Percentiles rank a stretch among this genome's conserved stretches.
Conservation (phyloP, 768 basidiomycete genomes). For the Harrya chromipes region DNA sequence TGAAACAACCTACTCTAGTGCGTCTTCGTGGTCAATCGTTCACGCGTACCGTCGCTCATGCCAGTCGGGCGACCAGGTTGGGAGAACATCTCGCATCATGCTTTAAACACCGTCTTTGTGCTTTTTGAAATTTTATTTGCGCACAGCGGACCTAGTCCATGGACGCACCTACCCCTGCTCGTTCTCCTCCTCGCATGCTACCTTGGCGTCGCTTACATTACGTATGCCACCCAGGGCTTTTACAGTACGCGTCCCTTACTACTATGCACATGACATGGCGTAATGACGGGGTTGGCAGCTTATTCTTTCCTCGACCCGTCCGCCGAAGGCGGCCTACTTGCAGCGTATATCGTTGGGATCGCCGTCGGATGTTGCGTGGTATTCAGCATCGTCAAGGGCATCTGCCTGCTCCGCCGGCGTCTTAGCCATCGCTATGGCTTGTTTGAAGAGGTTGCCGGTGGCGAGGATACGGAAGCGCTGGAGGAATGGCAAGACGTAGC, state of each 20-base stretch:
- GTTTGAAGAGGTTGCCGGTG: conserved; percentile 2
- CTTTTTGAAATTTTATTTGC: conserved; percentile 58
- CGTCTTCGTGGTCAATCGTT: conserved; percentile 12
- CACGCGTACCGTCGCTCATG: not conserved
- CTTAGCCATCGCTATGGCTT: conserved; percentile 20
- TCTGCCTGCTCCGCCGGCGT: conserved; percentile 38
- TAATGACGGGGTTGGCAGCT: conserved; percentile 36
- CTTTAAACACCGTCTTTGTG: conserved; percentile 54
- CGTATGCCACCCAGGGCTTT: conserved; percentile 54
- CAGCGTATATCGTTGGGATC: conserved; percentile 64
- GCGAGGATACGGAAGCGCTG: conserved; percentile 20
- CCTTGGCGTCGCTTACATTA: conserved; percentile 68
- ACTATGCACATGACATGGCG: not conserved
- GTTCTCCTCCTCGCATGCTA: conserved; percentile 54
- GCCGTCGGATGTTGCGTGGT: conserved; percentile 47
- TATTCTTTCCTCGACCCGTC: conserved; percentile 64
- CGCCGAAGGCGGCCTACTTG: conserved; percentile 41
- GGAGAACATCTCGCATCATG: conserved; percentile 58
- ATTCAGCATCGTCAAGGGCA: conserved; percentile 46
- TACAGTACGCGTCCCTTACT: conserved; percentile 48
- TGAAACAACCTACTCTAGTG: conserved; percentile 36
- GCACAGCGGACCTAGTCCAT: conserved; percentile 49
- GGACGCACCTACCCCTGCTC: conserved; percentile 46
- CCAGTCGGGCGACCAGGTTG: conserved; percentile 41
- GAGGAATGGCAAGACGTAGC: conserved; percentile 49